Conservation (phyloP, 2,329 filamentous ascomycete species). For the Ophiostoma sp. region DNA sequence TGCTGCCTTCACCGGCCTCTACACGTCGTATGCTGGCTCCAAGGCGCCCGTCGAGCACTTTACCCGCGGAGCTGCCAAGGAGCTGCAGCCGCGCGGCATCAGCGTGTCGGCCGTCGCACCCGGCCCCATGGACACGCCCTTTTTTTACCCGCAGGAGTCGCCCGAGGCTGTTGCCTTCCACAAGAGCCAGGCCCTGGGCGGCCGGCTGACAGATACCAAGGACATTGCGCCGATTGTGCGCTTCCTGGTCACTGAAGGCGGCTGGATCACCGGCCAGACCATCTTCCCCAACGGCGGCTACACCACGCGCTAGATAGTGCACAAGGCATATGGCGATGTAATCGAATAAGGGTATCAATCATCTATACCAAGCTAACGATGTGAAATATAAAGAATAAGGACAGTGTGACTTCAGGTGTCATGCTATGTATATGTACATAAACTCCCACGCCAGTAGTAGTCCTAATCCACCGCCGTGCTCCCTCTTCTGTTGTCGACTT, state of each 20-base stretch:
- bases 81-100: constrained; percentile 32
- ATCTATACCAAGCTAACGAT: too few species aligned
- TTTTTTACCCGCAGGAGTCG: constrained; percentile 42
- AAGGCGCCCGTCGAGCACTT: constrained; percentile 39
- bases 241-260: constrained; percentile 41
- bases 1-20: constrained; percentile 42
- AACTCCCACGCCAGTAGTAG: too few species aligned
- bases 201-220: constrained; percentile 38
- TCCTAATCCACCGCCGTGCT: too few species aligned
- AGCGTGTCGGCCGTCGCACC: constrained; percentile 37
- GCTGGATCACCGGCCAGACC: constrained; percentile 44
- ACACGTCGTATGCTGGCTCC: constrained; percentile 43
- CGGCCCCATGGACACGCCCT: constrained; percentile 40
- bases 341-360: too few species aligned
- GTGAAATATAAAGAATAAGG: too few species aligned
- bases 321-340: background rate
- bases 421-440: too few species aligned
- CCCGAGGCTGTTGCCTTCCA: constrained; percentile 41
- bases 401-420: too few species aligned
- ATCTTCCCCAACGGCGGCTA: constrained; percentile 46
- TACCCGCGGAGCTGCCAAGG: constrained; percentile 35
- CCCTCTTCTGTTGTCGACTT: too few species aligned
- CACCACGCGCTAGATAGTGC: constrained; percentile 35
- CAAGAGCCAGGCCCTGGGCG: constrained; percentile 40
- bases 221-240: constrained; percentile 43